Evolutionary conservation across 768 basidiomycete genomes (phyloP).

Genomic region (Phlegmacium glaucopus): DNA sequence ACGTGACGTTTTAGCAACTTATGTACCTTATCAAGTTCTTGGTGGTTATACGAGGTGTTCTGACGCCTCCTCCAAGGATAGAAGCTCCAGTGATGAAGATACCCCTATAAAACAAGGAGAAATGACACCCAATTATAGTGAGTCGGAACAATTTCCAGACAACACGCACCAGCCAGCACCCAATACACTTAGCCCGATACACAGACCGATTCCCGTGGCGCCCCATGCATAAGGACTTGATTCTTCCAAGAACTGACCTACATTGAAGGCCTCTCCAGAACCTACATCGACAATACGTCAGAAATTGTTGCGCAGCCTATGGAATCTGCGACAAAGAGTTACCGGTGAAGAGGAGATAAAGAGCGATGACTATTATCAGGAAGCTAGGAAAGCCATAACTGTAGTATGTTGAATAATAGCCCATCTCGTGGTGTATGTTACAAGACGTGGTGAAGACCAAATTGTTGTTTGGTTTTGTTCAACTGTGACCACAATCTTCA

Average conservation of each 20-base stretch:
- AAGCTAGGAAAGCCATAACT: constrained; percentile 68
- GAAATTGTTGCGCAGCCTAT: not conserved
- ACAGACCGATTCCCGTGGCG: constrained; percentile 84
- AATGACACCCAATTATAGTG: too few species aligned
- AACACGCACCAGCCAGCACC: constrained; percentile 89
- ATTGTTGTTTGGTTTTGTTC: constrained; percentile 22
- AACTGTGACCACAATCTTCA: constrained; percentile 36
- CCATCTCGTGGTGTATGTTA: constrained; percentile 31
- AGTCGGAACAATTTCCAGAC: not conserved
- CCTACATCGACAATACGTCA: constrained; percentile 35
- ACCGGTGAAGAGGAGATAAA: constrained; percentile 93
- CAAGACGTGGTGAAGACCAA: constrained; percentile 12
- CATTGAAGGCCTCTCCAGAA: constrained; percentile 90
- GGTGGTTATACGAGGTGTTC: constrained; percentile 89
- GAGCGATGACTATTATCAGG: constrained; percentile 58
- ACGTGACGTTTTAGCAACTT: too few species aligned
- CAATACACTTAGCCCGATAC: constrained; percentile 88
- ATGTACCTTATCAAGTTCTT: constrained; percentile 95
- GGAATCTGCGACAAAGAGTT: constrained; percentile 20
- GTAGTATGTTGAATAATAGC: constrained; percentile 53
- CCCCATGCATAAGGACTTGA: constrained; percentile 94
- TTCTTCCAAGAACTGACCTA: constrained; percentile 91
- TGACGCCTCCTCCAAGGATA: constrained; percentile 93
- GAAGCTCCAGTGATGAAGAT: constrained; percentile 98
- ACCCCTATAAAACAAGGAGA: constrained; percentile 62